A percentile compares a stretch with the other conserved stretches of the same genome.
Evolutionary conservation across 1,284 basidiomycete genomes (phyloP).

Genomic region (Naganishia cerealis): DNA sequence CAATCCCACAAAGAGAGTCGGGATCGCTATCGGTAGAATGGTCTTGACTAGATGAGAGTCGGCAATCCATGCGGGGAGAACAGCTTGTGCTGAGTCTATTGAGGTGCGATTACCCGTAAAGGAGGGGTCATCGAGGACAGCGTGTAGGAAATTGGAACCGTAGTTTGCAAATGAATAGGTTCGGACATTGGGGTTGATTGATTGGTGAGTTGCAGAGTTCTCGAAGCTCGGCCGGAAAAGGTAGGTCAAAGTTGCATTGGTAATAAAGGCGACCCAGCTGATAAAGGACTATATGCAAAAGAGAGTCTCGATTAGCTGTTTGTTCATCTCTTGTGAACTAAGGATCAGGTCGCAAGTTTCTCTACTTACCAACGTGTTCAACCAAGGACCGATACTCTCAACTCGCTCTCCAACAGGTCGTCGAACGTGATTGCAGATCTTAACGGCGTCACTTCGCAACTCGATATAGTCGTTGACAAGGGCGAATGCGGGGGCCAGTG

Average conservation of each 20-base stretch:
- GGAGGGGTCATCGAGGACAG: constrained; percentile 38
- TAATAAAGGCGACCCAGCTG: constrained; percentile 80
- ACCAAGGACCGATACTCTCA: constrained; percentile 92
- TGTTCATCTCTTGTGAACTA: neutral
- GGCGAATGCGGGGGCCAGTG: constrained; percentile 67
- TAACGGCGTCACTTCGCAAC: constrained; percentile 88
- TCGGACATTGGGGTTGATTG: constrained; percentile 45
- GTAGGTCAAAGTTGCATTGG: constrained; percentile 81
- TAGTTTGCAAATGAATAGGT: constrained; percentile 40
- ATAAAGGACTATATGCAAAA: constrained; percentile 62
- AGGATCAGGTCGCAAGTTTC: neutral
- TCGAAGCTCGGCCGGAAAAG: constrained; percentile 63
- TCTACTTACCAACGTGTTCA: constrained; percentile 67
- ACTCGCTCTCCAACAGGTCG: constrained; percentile 81
- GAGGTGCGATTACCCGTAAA: constrained; percentile 15
- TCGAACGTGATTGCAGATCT: constrained; percentile 81
- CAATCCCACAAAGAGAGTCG: constrained; percentile 72
- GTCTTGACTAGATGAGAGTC: constrained; percentile 38
- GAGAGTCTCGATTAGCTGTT: neutral
- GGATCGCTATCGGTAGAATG: constrained; percentile 57
- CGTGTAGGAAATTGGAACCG: constrained; percentile 41
- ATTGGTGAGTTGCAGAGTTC: constrained; percentile 36
- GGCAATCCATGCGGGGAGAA: constrained; percentile 24
- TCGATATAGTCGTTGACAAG: constrained; percentile 78
- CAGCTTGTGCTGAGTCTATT: constrained; percentile 3